A percentile compares a stretch with the other conserved stretches of the same genome.
Conservation (phyloP, 108 stramenopile genomes). For the Phaeodactylum tricornutum region DNA sequence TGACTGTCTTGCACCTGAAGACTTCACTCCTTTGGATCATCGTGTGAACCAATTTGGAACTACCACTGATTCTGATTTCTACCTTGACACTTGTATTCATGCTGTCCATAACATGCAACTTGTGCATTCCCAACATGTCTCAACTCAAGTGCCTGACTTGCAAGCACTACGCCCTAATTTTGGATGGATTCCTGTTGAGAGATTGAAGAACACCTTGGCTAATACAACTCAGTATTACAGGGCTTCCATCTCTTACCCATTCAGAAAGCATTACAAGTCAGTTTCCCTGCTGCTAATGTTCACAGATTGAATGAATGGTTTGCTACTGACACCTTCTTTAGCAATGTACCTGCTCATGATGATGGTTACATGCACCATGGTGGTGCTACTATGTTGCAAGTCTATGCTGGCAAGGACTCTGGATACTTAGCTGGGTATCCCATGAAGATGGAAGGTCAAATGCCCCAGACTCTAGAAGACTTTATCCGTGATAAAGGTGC, state of each 20-base stretch:
- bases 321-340: constrained; percentile 20
- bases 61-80: too few species aligned
- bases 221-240: constrained; percentile 11
- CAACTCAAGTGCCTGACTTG: too few species aligned
- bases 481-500: constrained; percentile 13
- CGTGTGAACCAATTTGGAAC: too few species aligned
- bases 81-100: too few species aligned
- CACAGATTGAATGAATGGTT: constrained; percentile 8
- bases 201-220: constrained; percentile 2
- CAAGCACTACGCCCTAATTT: constrained; percentile 4
- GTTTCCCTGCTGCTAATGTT: constrained; percentile 14
- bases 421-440: constrained; percentile 5
- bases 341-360: constrained; percentile 11
- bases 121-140: too few species aligned
- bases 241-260: not conserved
- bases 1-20: too few species aligned
- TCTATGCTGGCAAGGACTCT: constrained; percentile 5
- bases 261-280: constrained; percentile 2
- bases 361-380: too few species aligned
- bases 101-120: too few species aligned
- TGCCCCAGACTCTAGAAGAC: constrained; percentile 12
- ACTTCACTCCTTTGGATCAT: too few species aligned
- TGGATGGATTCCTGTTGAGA: constrained; percentile 6
- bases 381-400: constrained; percentile 3
- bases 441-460: constrained; percentile 13